Conservation (phyloP, 495 filamentous ascomycete genomes). For the Mycothermus thermophilus region DNA sequence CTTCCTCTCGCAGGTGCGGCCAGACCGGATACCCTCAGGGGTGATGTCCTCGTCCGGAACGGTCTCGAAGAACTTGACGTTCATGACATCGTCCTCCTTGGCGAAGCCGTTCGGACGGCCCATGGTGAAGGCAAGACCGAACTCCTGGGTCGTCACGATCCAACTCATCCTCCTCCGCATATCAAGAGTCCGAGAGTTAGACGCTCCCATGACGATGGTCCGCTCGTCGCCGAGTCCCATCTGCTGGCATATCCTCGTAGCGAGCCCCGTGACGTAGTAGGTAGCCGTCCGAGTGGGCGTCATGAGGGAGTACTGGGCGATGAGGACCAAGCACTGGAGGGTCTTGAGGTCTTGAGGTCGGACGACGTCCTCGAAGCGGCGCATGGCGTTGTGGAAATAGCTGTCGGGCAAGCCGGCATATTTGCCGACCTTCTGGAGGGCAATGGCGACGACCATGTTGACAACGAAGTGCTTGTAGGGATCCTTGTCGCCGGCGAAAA, state of each 20-base stretch:
- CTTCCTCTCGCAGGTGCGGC: conserved; percentile 59
- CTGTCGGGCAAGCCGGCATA: conserved; percentile 81
- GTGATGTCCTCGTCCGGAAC: conserved; percentile 72
- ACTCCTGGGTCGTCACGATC: conserved; percentile 74
- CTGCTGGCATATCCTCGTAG: conserved; percentile 72
- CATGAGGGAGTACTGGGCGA: conserved; percentile 81
- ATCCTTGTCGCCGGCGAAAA: conserved; percentile 61
- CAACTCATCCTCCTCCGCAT: conserved; percentile 79
- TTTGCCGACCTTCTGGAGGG: conserved; percentile 73
- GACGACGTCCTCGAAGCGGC: conserved; percentile 62
- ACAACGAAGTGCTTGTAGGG: conserved; percentile 74
- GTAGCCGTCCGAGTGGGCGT: conserved; percentile 80
- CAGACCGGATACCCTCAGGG: conserved; percentile 55
- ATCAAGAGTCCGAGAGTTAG: conserved; percentile 61
- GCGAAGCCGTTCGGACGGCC: conserved; percentile 74
- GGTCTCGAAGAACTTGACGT: conserved; percentile 67
- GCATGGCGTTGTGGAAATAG: conserved; percentile 78
- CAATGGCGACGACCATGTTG: conserved; percentile 81
- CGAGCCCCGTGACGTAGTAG: conserved; percentile 82
- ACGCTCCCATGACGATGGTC: conserved; percentile 49
- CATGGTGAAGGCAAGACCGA: conserved; percentile 70
- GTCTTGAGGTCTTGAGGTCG: conserved; percentile 71
- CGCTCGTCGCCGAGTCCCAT: conserved; percentile 74
- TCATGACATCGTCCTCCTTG: conserved; percentile 60
- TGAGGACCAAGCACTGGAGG: conserved; percentile 76